These are phyloP conservation scores for Ceriops zippeliana DNA, from an alignment of 345 rosid genomes.

Conservation along the genomic window DNA sequence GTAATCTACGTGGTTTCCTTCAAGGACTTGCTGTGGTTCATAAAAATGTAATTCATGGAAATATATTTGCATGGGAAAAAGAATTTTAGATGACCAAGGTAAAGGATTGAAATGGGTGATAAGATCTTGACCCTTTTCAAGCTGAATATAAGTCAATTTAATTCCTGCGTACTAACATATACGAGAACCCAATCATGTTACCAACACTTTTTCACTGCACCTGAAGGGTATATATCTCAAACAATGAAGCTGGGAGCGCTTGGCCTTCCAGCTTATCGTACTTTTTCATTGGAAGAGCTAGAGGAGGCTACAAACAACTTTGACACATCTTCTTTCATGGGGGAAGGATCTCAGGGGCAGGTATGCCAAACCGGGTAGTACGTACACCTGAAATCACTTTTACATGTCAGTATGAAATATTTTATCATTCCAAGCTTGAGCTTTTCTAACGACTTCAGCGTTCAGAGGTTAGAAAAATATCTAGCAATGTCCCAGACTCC, in stretches of 20 bases:
- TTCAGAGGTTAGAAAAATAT: neutral
- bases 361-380: slow-evolving; percentile 27
- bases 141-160: too few species aligned
- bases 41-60: too few species aligned
- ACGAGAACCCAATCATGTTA: too few species aligned
- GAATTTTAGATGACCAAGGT: too few species aligned
- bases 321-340: slow-evolving; percentile 84
- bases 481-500: neutral
- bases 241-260: slow-evolving; percentile 84
- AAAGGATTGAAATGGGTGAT: neutral
- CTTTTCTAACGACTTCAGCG: neutral
- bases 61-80: too few species aligned
- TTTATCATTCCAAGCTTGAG: neutral
- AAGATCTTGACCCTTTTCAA: neutral
- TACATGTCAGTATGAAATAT: neutral
- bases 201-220: slow-evolving; percentile 3
- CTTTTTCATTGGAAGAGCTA: slow-evolving; percentile 81
- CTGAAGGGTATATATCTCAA: slow-evolving; percentile 80
- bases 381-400: neutral
- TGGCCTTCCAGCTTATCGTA: slow-evolving; percentile 80
- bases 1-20: too few species aligned
- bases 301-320: slow-evolving; percentile 83
- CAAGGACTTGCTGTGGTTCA: too few species aligned
- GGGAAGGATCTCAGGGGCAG: slow-evolving; percentile 94
- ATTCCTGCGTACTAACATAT: too few species aligned